Conservation (phyloP, 2,329 filamentous ascomycete genomes). For the Coniella lustricola region DNA sequence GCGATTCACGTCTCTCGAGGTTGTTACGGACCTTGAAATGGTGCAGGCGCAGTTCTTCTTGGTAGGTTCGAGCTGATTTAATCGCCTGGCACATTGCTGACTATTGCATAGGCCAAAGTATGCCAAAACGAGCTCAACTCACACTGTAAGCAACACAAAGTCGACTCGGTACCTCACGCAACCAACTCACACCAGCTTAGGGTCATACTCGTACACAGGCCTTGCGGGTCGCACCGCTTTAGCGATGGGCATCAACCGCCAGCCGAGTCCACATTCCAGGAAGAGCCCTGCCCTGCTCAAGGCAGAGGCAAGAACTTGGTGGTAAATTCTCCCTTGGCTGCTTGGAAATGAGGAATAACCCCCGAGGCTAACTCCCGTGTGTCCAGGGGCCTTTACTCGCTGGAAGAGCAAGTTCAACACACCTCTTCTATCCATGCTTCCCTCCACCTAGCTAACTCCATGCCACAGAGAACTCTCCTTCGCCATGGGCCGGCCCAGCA, state of each 20-base stretch:
- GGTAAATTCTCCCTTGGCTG: slow-evolving; percentile 24
- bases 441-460: not conserved
- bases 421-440: not conserved
- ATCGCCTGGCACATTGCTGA: not conserved
- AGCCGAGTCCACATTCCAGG: slow-evolving; percentile 25
- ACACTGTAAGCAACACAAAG: slow-evolving; percentile 28
- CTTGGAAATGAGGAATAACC: not conserved
- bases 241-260: slow-evolving; percentile 40
- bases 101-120: slow-evolving; percentile 32
- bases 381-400: slow-evolving; percentile 34
- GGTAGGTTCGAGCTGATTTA: slow-evolving; percentile 21
- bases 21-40: slow-evolving; percentile 39
- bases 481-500: slow-evolving; percentile 40
- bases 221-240: slow-evolving; percentile 39
- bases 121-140: slow-evolving; percentile 43
- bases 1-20: slow-evolving; percentile 31
- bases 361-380: not conserved
- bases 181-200: slow-evolving; percentile 11
- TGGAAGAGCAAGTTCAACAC: slow-evolving; percentile 36
- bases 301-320: slow-evolving; percentile 39
- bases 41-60: slow-evolving; percentile 41
- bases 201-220: slow-evolving; percentile 41
- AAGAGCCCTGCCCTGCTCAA: slow-evolving; percentile 26
- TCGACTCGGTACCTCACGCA: not conserved
- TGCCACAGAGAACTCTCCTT: slow-evolving; percentile 38